Base-by-base conservation (phyloP, 148 eudicot species). In the Diospyros kaki region DNA sequence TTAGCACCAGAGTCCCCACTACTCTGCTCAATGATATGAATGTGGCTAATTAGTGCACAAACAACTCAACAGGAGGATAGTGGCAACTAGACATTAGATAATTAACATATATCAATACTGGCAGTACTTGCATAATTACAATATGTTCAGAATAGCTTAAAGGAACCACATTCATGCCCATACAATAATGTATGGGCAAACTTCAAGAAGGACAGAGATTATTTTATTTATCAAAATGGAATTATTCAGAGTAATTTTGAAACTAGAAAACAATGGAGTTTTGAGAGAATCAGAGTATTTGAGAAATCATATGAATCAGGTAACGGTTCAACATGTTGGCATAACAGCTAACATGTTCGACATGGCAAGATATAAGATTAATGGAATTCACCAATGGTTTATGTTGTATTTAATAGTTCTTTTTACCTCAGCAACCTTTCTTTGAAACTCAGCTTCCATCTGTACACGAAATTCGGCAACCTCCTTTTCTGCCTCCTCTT, bases 1-100 rank as follows among this genome's bases (percentile, higher is more conserved):
- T 94, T 94, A 74, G 98, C 96, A 78, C 98, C 98, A 0, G 98
- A 92, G 80, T 94, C 97, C 39, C 97, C 98, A 73, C 92, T 92
- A 77, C 88, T 90, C 97, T 94, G 95, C 86, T 73, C 40, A 42
- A 11, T 7, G 9, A 59, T 3, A 76, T 50, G 68, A 59, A 69
- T 48, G 15, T 13, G n/a, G 4, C 41, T 53, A 53, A 50, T 18
- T 38, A 63, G 13, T 5, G 28, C 42, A 4, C 13, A 64, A 41
- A 64, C 11, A 15, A 56, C 5, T 56, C 18, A 60, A 62, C 5
- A 45, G 15, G n/a, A 63, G 45, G 4, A 41, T 3, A 4, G 41
- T 9, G 42, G 3, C 2, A 61, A 18, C 38, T 61, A 61, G 41
- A 56, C 2, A 61, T 61, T 28, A 8, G 18, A 10, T 1, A 59